Evolutionary conservation across 371 early-diverging fungal species (phyloP), one percentile per base, ranked within the genome.

Genomic region (Rhizopus delemar): DNA sequence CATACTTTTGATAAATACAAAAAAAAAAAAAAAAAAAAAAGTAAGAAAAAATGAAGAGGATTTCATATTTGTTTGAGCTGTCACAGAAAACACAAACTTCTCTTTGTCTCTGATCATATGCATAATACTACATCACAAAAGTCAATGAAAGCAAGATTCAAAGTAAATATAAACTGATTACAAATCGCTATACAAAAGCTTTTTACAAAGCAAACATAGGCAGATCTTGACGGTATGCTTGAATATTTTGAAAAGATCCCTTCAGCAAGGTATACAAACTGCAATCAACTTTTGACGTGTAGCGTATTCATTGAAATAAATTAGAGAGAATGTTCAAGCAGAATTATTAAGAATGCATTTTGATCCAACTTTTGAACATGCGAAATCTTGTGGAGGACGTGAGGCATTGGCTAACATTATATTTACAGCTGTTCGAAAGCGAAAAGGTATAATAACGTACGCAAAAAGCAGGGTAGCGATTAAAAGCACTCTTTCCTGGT

Each of bases 191-290:
- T 5, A 6, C 2, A 36, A 43, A n/a, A 2, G 43, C 15, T 11
- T 13, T n/a, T 6, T n/a, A 5, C 15, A 43, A 43, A n/a, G 43
- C 51, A 31, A 31, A 4, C 38, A 6, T 31, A 70, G 71, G 35
- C 59, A 13, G 71, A 66, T 38, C 22, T 70, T 4, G 43, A 58
- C 39, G 64, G 71, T 13, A 64, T 56, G 34, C 39, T 70, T 12
- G 67, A 70, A 16, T 61, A 61, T 12, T 35, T 34, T 36, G 43
- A 43, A 43, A 43, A 15, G 43, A n/a, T 13, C n/a, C 43, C 50
- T 49, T 49, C 31, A 49, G n/a, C 8, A 12, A 16, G 32, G 29
- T 49, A 33, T 28, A 13, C 5, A 29, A n/a, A 15, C 8, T 29
- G 11, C 0, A 46, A 8, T n/a, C 22, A 46, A 46, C 15, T 8